phyloP scores from a whole-genome alignment of 1,139 yeast genomes.

The Nakaseomyces kungkrabaensis region DNA sequence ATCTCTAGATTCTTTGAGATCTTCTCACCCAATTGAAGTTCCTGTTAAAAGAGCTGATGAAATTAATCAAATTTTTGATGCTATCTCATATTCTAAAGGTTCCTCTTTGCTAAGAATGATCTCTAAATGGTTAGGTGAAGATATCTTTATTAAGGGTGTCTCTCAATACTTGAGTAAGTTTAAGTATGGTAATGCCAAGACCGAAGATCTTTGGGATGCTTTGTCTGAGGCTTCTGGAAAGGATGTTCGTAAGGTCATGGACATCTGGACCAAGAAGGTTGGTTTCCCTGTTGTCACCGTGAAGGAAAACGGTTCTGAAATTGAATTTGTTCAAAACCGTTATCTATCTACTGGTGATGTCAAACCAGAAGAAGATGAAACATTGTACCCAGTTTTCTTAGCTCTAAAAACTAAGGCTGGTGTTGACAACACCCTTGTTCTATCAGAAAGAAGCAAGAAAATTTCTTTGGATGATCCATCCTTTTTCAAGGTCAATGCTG shows the following conservation, averaged over 20 bases:
- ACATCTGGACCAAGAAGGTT: slow-evolving; percentile 70
- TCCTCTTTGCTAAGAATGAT: slow-evolving; percentile 72
- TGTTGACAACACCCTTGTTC: slow-evolving; percentile 51
- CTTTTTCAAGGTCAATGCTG: slow-evolving; percentile 71
- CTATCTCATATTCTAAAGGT: slow-evolving; percentile 77
- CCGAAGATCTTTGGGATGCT: slow-evolving; percentile 74
- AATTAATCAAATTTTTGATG: slow-evolving; percentile 80
- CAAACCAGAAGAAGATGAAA: slow-evolving; percentile 56
- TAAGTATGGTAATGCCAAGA: slow-evolving; percentile 66
- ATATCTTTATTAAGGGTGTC: slow-evolving; percentile 67
- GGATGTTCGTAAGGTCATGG: slow-evolving; percentile 65
- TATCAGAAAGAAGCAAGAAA: slow-evolving; percentile 45
- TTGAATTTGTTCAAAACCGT: slow-evolving; percentile 59
- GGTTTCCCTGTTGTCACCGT: slow-evolving; percentile 80
- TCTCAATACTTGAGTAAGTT: slow-evolving; percentile 61
- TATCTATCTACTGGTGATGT: slow-evolving; percentile 74
- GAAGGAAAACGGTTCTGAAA: slow-evolving; percentile 34
- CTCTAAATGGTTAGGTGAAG: slow-evolving; percentile 66
- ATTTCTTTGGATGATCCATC: slow-evolving; percentile 36
- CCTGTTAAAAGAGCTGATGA: slow-evolving; percentile 75
- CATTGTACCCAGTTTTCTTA: slow-evolving; percentile 76
- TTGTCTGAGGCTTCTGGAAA: slow-evolving; percentile 63
- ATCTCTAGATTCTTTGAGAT: slow-evolving; percentile 61
- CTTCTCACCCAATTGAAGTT: slow-evolving; percentile 81
- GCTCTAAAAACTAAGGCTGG: slow-evolving; percentile 62